phyloP scores from a whole-genome alignment of 257 asterid genomes.

The Schizonepeta tenuifolia region DNA sequence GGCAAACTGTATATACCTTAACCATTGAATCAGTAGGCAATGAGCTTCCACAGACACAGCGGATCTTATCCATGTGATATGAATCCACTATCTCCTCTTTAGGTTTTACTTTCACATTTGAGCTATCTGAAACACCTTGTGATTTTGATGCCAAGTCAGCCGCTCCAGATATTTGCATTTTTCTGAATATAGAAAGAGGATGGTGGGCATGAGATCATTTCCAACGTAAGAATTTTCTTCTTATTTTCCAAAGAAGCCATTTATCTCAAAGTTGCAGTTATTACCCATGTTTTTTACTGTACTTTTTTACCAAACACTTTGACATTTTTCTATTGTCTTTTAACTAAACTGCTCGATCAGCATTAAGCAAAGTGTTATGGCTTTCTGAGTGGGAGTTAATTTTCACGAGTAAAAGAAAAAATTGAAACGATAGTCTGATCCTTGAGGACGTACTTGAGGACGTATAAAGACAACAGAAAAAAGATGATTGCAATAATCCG shows the following conservation, averaged over 20 bases:
- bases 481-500: conserved; percentile 1
- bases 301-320: conserved; percentile 10
- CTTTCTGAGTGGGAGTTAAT: conserved; percentile 2
- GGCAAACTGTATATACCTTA: conserved; percentile 51
- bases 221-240: neutral
- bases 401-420: conserved; percentile 1
- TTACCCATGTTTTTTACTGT: neutral
- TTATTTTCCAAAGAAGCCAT: neutral
- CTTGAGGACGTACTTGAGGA: too few relatives aligned
- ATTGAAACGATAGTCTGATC: neutral
- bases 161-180: conserved; percentile 88
- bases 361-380: neutral
- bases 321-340: conserved; percentile 14
- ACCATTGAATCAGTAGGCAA: conserved; percentile 77
- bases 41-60: conserved; percentile 86
- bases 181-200: conserved; percentile 54
- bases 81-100: conserved; percentile 74
- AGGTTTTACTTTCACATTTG: conserved; percentile 44
- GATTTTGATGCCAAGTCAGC: conserved; percentile 80
- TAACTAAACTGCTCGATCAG: neutral
- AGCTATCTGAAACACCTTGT: conserved; percentile 65
- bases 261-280: conserved; percentile 8
- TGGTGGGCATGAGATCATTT: conserved; percentile 30
- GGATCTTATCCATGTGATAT: conserved; percentile 64
- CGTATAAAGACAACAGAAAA: conserved; percentile 1